Percentiles rank a stretch among this genome's conserved stretches.
Conservation (phyloP, 495 filamentous ascomycete genomes). For the Penicillium ucsense region DNA sequence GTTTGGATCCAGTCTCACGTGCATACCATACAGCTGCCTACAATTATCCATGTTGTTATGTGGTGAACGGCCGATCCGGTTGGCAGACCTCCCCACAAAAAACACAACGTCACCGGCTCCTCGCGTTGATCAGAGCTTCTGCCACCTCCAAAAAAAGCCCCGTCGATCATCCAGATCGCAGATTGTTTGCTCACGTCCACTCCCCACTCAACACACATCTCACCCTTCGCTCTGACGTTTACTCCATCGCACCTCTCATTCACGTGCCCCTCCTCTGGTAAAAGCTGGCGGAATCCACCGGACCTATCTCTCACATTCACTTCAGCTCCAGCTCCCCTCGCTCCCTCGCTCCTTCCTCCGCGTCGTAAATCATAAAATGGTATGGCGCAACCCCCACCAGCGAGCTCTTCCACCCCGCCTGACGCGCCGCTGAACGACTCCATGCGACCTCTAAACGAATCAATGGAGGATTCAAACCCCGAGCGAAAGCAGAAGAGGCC, state of each 20-base stretch:
- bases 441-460: conserved; percentile 28
- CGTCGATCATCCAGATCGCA: too few relatives aligned
- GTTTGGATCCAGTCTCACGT: too few relatives aligned
- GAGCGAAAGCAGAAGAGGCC: conserved; percentile 51
- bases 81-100: conserved; percentile 3
- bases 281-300: conserved; percentile 7
- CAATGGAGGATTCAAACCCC: conserved; percentile 47
- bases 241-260: too few relatives aligned
- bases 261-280: too few relatives aligned
- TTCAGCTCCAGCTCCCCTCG: background rate
- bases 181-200: too few relatives aligned
- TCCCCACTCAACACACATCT: too few relatives aligned
- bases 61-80: too few relatives aligned
- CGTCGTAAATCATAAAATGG: conserved; percentile 26
- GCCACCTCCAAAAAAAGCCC: conserved; percentile 14
- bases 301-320: background rate
- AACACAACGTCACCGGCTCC: conserved; percentile 20
- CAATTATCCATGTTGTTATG: too few relatives aligned
- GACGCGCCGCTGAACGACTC: conserved; percentile 24
- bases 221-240: too few relatives aligned
- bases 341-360: background rate
- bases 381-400: conserved; percentile 43
- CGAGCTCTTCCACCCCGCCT: conserved; percentile 39
- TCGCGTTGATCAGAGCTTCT: background rate
- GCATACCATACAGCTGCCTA: too few relatives aligned